A percentile compares a stretch with the other conserved stretches of the same genome.
These are phyloP conservation scores for Tricladium varicosporioides DNA, from an alignment of 2,329 filamentous ascomycete species.

Conservation along the genomic window DNA sequence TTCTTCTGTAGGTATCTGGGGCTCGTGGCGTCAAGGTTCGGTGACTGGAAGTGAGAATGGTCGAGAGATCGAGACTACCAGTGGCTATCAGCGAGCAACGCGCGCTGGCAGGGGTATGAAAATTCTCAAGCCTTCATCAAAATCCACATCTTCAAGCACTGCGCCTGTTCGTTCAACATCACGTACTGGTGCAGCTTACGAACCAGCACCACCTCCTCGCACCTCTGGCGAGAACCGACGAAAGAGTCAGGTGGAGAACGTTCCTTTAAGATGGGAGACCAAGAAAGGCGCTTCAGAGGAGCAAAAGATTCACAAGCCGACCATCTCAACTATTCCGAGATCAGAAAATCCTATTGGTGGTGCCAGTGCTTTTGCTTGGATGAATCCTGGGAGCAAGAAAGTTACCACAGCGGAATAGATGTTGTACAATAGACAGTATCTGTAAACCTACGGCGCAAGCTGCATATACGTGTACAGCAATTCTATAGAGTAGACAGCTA, in stretches of 20 bases:
- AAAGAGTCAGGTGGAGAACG: constrained; percentile 47
- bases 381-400: constrained; percentile 58
- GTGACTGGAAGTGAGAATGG: constrained; percentile 23
- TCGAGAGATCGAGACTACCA: constrained; percentile 36
- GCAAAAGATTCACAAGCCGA: constrained; percentile 26
- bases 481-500: no score
- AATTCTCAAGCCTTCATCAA: constrained; percentile 77
- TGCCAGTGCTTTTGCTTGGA: constrained; percentile 93
- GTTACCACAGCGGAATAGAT: constrained; percentile 16
- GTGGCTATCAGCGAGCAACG: constrained; percentile 66
- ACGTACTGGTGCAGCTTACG: constrained; percentile 51
- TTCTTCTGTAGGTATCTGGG: constrained; percentile 60
- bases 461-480: background rate
- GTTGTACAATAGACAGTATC: background rate
- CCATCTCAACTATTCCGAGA: constrained; percentile 42
- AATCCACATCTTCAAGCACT: constrained; percentile 54
- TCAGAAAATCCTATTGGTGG: constrained; percentile 82
- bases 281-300: constrained; percentile 45
- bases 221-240: constrained; percentile 51
- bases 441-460: background rate
- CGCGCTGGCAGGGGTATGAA: constrained; percentile 76
- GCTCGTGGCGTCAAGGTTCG: constrained; percentile 64
- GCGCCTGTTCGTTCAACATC: constrained; percentile 35
- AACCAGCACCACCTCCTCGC: constrained; percentile 42
- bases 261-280: constrained; percentile 46